Conservation (phyloP, 208 protist genomes). For the Trypanosoma scelopori region DNA sequence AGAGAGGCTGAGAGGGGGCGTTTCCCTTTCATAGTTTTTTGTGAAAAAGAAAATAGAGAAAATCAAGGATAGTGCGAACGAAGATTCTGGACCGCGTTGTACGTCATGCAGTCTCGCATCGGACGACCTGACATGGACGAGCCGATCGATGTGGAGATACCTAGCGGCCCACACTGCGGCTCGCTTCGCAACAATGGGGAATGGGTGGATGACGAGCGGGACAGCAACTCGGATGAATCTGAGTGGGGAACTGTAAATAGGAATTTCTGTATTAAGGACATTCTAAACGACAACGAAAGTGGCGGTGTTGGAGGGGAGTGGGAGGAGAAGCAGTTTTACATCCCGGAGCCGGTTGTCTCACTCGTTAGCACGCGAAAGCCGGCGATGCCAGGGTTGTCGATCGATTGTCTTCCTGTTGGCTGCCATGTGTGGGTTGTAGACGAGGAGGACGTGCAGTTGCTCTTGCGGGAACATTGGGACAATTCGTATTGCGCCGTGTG, state of each 20-base stretch:
- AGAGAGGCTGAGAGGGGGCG: too few relatives aligned
- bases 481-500: constrained; percentile 61
- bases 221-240: constrained; percentile 20
- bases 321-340: constrained; percentile 47
- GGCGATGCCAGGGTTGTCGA: constrained; percentile 42
- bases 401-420: constrained; percentile 42
- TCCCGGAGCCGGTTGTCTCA: constrained; percentile 65
- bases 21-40: constrained; percentile 17
- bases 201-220: neutral
- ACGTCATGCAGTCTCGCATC: constrained; percentile 13
- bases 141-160: constrained; percentile 2
- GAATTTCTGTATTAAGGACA: constrained; percentile 12
- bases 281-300: neutral
- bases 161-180: neutral
- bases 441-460: constrained; percentile 76
- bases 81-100: neutral
- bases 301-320: neutral
- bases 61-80: neutral
- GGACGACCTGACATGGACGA: constrained; percentile 12
- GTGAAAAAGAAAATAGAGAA: constrained; percentile 1
- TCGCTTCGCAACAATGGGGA: neutral
- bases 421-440: constrained; percentile 75
- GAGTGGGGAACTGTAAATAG: constrained; percentile 24
- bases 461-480: constrained; percentile 61
- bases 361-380: constrained; percentile 34